These are phyloP conservation scores for Sugiyamaella smithiae DNA, from an alignment of 805 yeast species.

Conservation along the genomic window DNA sequence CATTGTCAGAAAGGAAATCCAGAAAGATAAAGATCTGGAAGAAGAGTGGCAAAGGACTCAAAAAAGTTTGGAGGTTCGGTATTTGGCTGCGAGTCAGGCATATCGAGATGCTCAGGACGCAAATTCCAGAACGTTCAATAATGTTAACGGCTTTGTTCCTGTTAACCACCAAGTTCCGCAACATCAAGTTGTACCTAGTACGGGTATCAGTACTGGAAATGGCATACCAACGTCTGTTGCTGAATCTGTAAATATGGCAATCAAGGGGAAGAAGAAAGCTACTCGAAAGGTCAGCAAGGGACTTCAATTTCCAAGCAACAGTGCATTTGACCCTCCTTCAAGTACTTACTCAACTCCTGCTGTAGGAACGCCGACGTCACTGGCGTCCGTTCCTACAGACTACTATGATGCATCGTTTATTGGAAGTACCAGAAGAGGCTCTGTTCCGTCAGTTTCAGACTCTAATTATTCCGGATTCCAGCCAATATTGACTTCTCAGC, in stretches of 20 bases:
- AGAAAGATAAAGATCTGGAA: constrained; percentile 30
- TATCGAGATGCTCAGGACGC: constrained; percentile 32
- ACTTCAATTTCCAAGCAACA: constrained; percentile 5
- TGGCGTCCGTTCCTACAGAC: background rate
- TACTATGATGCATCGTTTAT: background rate
- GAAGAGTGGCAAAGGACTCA: constrained; percentile 36
- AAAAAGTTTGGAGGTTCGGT: constrained; percentile 35
- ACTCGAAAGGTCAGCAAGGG: constrained; percentile 5
- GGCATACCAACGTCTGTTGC: constrained; percentile 5
- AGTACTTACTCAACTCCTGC: background rate
- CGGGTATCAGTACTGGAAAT: constrained; percentile 3
- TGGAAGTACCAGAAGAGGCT: background rate
- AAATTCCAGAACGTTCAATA: constrained; percentile 15
- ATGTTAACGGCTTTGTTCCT: constrained; percentile 6
- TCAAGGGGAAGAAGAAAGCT: constrained; percentile 12
- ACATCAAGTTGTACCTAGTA: background rate
- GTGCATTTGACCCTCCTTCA: constrained; percentile 4
- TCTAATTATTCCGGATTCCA: background rate
- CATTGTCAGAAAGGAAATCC: constrained; percentile 18
- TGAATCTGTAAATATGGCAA: constrained; percentile 6
- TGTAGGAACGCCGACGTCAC: constrained; percentile 1
- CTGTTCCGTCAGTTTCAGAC: constrained; percentile 4
- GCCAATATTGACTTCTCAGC: background rate
- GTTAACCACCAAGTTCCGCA: constrained; percentile 8
- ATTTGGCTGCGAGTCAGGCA: constrained; percentile 34